Percentiles rank a stretch among this genome's conserved stretches.
These are phyloP conservation scores for Amanita muscaria DNA, from an alignment of 768 basidiomycete species.

Conservation along the genomic window DNA sequence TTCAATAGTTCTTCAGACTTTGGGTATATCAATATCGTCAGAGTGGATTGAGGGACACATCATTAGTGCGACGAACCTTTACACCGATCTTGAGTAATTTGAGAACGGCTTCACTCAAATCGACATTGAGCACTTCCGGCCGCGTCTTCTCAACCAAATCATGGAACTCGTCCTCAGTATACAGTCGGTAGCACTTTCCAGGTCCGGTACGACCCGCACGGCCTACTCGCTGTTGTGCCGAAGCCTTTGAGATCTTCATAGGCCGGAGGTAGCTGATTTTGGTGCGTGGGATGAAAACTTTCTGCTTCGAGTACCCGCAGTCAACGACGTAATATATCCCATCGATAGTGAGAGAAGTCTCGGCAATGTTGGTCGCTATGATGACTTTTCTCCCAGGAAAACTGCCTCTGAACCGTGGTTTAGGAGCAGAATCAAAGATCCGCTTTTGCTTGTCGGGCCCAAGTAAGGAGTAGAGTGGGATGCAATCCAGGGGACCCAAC, in stretches of 20 bases:
- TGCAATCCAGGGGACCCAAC: slow-evolving; percentile 71
- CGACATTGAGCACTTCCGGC: slow-evolving; percentile 80
- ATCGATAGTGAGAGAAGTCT: slow-evolving; percentile 87
- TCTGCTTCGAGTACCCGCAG: slow-evolving; percentile 87
- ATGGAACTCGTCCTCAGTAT: slow-evolving; percentile 85
- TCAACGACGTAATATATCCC: slow-evolving; percentile 93
- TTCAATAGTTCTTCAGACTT: slow-evolving; percentile 51
- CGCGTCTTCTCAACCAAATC: slow-evolving; percentile 89
- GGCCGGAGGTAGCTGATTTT: slow-evolving; percentile 81
- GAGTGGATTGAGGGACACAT: not conserved
- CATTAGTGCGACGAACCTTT: slow-evolving; percentile 41
- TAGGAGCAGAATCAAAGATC: slow-evolving; percentile 78
- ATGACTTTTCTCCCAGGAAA: slow-evolving; percentile 81
- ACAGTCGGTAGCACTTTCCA: slow-evolving; percentile 85
- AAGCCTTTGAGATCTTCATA: slow-evolving; percentile 83
- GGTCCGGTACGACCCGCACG: slow-evolving; percentile 85
- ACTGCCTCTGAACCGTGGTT: slow-evolving; percentile 43
- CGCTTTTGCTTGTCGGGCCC: slow-evolving; percentile 84
- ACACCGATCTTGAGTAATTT: slow-evolving; percentile 83
- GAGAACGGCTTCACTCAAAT: slow-evolving; percentile 80
- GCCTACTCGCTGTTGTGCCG: slow-evolving; percentile 82
- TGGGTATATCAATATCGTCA: not conserved
- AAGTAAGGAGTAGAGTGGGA: slow-evolving; percentile 85
- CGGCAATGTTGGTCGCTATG: slow-evolving; percentile 84
- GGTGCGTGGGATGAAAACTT: slow-evolving; percentile 86